These are phyloP conservation scores for Pythium aristosporum DNA, from an alignment of 352 stramenopile species.

Conservation along the genomic window DNA sequence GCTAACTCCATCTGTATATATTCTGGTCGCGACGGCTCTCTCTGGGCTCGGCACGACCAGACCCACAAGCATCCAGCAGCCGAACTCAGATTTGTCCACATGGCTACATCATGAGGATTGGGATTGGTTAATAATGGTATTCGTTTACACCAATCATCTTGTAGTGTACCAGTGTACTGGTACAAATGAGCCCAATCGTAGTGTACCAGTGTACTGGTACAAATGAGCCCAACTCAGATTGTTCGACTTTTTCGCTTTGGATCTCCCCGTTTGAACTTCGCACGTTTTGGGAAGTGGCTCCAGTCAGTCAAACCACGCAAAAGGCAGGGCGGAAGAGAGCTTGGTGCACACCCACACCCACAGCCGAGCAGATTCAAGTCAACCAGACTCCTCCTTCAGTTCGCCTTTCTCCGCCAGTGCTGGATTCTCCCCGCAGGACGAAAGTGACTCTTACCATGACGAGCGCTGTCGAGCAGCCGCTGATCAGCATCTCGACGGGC, in stretches of 20 bases:
- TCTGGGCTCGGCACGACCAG: too few species aligned
- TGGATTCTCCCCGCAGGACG: constrained; percentile 1
- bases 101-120: constrained; percentile 1
- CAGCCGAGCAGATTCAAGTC: background rate
- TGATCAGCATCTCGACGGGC: constrained; percentile 28
- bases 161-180: too few species aligned
- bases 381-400: background rate
- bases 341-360: background rate
- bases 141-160: constrained; percentile 5
- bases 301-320: constrained; percentile 13
- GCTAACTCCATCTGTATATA: background rate
- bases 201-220: constrained; percentile 3
- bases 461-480: constrained; percentile 29
- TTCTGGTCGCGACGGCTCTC: background rate
- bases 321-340: constrained; percentile 3
- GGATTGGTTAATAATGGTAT: constrained; percentile 8
- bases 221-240: constrained; percentile 10
- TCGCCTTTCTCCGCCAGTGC: background rate
- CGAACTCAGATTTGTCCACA: background rate
- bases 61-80: too few species aligned
- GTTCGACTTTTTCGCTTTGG: background rate
- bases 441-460: constrained; percentile 13
- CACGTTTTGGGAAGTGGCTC: constrained; percentile 14
- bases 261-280: constrained; percentile 10
- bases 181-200: too few species aligned